A percentile compares a stretch with the other conserved stretches of the same genome.
Conservation (phyloP, 257 asterid species). For the Marsdenia floribunda region DNA sequence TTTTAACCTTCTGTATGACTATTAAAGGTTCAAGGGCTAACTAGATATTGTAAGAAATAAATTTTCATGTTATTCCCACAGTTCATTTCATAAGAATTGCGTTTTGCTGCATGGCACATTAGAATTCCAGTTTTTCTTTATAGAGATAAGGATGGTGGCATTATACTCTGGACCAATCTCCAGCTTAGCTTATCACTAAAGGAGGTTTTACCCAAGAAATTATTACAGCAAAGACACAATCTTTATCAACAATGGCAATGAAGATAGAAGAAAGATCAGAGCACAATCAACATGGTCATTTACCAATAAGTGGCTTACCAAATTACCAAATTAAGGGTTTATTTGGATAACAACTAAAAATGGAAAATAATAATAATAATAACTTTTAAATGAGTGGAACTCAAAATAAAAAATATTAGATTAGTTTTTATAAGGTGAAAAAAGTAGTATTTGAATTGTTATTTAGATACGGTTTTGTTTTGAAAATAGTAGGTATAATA, state of each 20-base stretch:
- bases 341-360: too few relatives aligned
- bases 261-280: constrained; percentile 1
- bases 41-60: background rate
- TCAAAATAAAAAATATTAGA: too few relatives aligned
- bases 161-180: background rate
- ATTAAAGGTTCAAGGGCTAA: background rate
- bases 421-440: too few relatives aligned
- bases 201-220: background rate
- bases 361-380: too few relatives aligned
- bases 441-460: too few relatives aligned
- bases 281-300: background rate
- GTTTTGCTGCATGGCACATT: background rate
- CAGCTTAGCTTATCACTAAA: background rate
- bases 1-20: background rate
- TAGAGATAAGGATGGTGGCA: background rate
- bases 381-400: too few relatives aligned
- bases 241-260: background rate
- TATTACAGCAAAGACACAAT: background rate
- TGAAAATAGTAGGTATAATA: too few relatives aligned
- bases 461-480: too few relatives aligned
- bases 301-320: background rate
- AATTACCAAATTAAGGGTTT: too few relatives aligned
- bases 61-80: background rate
- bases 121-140: background rate
- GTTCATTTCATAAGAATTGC: background rate